Evolutionary conservation across 805 yeast genomes (phyloP), one percentile per base, ranked within the genome.

Genomic region (Lipomyces kockii): DNA sequence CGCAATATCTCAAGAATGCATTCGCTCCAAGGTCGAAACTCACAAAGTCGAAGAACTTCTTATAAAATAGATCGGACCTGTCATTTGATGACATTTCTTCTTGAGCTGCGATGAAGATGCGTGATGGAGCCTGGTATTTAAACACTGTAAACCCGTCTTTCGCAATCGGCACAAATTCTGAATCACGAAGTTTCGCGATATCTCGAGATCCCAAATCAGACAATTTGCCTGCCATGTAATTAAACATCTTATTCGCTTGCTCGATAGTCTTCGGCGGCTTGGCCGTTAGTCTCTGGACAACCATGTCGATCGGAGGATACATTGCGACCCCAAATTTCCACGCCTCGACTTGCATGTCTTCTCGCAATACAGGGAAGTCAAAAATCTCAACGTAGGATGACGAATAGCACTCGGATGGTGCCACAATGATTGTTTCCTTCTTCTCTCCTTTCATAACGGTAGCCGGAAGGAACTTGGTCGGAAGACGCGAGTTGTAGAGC

Each of bases 1-100:
- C 82, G 17, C 79, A 66, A 5, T 61, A 63, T 14, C 62, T 62
- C 35, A 80, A 67, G 64, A 80, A 80, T 1, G 80, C 78, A 17
- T 60, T 62, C 3, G 80, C 74, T 6, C 71, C 65, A 3, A 65
- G 57, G 2, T 72, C 67, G 55, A 72, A 66, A 12, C 51, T 46
- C 39, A 76, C 73, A 63, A 74, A 77, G 58, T 74, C 76, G 61
- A 77, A 77, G 37, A 76, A 71, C 7, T 62, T 70, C 20, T 68
- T 60, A 58, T 72, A 76, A 58, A 72, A 66, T 35, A 62, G 56
- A 7, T 64, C 63, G 17, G 55, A 52, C 11, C 35, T 60, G 39
- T 37, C 64, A 14, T 51, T 25, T 11, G 27, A 14, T 5, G 57
- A 29, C 17, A 32, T n/a, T n/a, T n/a, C 2, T 4, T 58, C 12